Base-by-base conservation (phyloP, 2,329 filamentous ascomycete species). In the Alternaria gaisen region DNA sequence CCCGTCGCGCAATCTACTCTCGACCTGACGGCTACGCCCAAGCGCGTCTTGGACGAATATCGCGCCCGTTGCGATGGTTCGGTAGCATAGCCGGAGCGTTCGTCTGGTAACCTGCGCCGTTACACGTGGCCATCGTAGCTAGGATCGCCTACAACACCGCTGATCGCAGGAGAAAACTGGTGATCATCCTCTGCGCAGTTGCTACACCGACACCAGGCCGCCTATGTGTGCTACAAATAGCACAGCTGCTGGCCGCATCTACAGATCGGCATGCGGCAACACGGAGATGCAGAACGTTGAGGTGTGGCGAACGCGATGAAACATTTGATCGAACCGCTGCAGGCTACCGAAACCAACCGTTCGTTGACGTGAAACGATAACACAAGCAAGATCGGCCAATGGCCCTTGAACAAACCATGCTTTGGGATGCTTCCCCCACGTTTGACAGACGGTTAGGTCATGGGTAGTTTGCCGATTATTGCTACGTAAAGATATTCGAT, bases 271-370 rank as follows among this genome's bases (percentile, higher is more conserved):
- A 58, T 66, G 67, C 66, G 57, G 66, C 56, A 62, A 58, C 61
- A 69, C 60, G 64, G 61, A 64, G 42, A 59, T 65, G 50, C 54
- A 38, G 61, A 53, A 60, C 55, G 68, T 66, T 59, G 61, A 63
- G 58, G 62, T 58, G 61, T 60, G 64, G 66, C 43, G 53, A 68
- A 68, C 34, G 41, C 56, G 60, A 69, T 67, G 66, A 76, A 73
- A 74, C 66, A 58, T 68, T 64, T 50, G 58, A 57, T 61, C 64
- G 53, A 68, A 67, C 66, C 59, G 63, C 63, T 67, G 70, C 66
- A 68, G 61, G 63, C 50, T 64, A 46, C 62, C 70, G 72, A 75
- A 72, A 75, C 66, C 71, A 67, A 71, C 56, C 58, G 46, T 57
- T 59, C 32, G 47, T 57, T 53, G 62, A 55, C 46, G 57, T 69